Evolutionary conservation across 176 grass and related monocot genomes (phyloP), one percentile per base, ranked within the genome.

Genomic region (Zizania latifolia): DNA sequence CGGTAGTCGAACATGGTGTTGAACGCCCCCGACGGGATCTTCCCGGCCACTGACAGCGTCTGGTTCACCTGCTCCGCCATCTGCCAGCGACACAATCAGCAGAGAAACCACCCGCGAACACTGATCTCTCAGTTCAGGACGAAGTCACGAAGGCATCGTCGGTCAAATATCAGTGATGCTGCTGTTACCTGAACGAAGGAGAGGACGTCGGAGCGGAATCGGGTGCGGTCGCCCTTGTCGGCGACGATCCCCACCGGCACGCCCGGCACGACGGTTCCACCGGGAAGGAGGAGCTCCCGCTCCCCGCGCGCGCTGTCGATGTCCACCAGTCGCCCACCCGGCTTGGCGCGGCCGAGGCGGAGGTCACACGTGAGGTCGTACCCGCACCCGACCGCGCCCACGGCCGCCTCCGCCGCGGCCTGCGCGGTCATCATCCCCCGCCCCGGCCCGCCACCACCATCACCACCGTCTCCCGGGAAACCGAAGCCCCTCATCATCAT

Each of bases 31-130:
- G 85, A 90, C 0, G 93, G 93, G 35, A 93, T 93, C 81, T 90
- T 97, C 23, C 85, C 87, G 9, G 82, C 36, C 55, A 93, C 30
- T 4, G 90, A 64, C 36, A 93, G 31, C 32, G 77, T 58, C 57
- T 82, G 90, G 77, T 97, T 97, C 55, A 90, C 71, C 73, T 84
- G 82, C 88, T 97, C 90, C 35, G 93, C 80, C 93, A 97, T 97
- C 88, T 97, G 67, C 11, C 15, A 27, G 19, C 34, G 19, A 26
- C 53, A 50, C 8, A 5, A 3, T n/a, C n/a, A n/a, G n/a, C n/a
- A n/a, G 4, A 0, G 10, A 14, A 45, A 55, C 17, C 8, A 53
- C 5, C 17, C 16, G 45, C 12, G 3, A 23, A 68, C 22, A 44
- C 26, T 36, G 48, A 46, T 24, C 19, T 17, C 12, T 34, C 58